These are phyloP conservation scores for Gaultheria prostrata DNA, from an alignment of 148 eudicot species.

Conservation along the genomic window DNA sequence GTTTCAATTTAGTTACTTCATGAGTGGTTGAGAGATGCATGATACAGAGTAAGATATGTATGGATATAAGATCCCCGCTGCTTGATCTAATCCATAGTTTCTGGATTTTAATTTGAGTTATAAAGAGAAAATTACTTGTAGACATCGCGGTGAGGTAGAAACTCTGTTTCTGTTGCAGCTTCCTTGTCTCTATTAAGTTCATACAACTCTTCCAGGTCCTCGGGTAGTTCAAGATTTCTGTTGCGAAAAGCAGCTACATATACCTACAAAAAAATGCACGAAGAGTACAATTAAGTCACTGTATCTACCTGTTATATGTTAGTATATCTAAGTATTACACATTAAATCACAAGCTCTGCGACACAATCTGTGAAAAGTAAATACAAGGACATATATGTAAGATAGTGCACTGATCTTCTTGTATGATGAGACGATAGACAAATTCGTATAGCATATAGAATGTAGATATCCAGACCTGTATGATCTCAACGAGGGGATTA, in stretches of 20 bases:
- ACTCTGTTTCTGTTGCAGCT: constrained; percentile 30
- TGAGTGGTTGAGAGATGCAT: no score
- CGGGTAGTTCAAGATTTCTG: constrained; percentile 38
- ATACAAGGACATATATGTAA: no score
- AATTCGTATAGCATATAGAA: neutral
- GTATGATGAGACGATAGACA: no score
- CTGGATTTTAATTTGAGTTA: neutral
- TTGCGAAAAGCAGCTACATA: constrained; percentile 41
- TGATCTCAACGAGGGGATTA: constrained; percentile 35
- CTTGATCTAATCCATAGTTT: neutral
- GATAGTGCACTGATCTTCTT: no score
- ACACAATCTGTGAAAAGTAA: neutral
- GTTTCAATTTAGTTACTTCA: no score
- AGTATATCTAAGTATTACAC: neutral
- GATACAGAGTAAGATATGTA: no score
- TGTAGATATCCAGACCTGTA: constrained; percentile 29
- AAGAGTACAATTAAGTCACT: neutral
- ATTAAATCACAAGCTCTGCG: neutral
- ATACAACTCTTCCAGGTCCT: constrained; percentile 29
- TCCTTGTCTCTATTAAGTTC: constrained; percentile 36
- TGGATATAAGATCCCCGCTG: no score
- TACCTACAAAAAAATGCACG: constrained; percentile 20
- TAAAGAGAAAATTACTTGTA: constrained; percentile 25
- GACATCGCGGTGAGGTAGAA: constrained; percentile 37
- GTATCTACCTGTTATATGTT: neutral